Evolutionary conservation across 83 land plant genomes (phyloP).

Genomic region (Picea engelmannii): DNA sequence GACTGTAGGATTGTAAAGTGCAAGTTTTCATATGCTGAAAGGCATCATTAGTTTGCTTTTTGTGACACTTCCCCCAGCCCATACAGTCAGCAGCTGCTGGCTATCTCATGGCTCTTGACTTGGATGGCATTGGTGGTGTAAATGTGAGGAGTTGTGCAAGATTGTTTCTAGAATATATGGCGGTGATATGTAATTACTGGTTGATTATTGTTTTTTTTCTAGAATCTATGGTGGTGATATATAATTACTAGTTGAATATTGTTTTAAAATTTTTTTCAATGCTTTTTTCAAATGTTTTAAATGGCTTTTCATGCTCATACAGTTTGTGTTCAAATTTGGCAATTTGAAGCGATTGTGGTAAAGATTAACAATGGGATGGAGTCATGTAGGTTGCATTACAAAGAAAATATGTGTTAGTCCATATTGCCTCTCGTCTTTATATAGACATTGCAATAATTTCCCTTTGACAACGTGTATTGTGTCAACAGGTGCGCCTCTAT

Average conservation of each 20-base stretch:
- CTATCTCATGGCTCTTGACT: not conserved
- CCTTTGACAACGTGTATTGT: not conserved
- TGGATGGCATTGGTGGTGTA: not conserved
- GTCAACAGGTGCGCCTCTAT: conserved; percentile 80
- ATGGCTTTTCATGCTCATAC: too few species aligned
- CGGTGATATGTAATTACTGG: not conserved
- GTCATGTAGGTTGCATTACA: not conserved
- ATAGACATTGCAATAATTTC: not conserved
- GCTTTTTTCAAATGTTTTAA: too few species aligned
- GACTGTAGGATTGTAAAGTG: not conserved
- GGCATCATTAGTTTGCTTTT: not conserved
- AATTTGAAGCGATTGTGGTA: not conserved
- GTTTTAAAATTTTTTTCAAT: too few species aligned
- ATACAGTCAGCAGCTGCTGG: not conserved
- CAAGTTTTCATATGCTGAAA: not conserved
- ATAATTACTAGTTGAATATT: not conserved
- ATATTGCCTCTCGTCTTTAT: not conserved
- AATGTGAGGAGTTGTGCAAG: not conserved
- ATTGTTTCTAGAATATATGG: not conserved
- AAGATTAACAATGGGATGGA: not conserved
- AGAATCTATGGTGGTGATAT: not conserved
- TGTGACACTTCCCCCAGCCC: not conserved
- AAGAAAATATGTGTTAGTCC: not conserved
- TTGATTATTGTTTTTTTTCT: not conserved
- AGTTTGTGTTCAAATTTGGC: too few species aligned